Percentiles rank a stretch among this genome's conserved stretches.
phyloP scores from a whole-genome alignment of 225 moss, liverwort and hornwort genomes.

The Pseudoscleropodium purum region DNA sequence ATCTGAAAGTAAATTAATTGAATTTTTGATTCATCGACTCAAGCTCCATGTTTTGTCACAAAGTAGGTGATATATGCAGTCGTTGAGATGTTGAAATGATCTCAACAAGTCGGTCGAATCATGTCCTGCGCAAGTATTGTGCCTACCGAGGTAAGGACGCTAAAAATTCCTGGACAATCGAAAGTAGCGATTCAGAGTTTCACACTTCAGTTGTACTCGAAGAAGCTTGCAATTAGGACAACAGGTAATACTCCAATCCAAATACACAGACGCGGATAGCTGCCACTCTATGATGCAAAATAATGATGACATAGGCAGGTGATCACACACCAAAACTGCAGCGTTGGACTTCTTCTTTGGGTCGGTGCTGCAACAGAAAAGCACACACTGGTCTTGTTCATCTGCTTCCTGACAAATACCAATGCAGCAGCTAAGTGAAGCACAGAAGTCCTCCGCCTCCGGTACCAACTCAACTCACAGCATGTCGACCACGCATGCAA shows the following conservation, averaged over 20 bases:
- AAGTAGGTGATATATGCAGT: background rate
- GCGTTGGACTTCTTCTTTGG: conserved; percentile 89
- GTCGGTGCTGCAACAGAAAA: conserved; percentile 77
- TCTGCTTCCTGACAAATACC: conserved; percentile 83
- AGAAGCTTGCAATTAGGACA: background rate
- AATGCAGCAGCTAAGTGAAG: conserved; percentile 5
- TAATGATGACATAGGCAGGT: background rate
- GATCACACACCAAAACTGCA: conserved; percentile 74
- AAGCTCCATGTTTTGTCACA: background rate
- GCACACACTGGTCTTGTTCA: conserved; percentile 83
- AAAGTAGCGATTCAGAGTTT: background rate
- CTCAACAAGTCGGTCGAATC: background rate
- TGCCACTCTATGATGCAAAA: background rate
- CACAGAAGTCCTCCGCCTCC: background rate
- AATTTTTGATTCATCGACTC: background rate
- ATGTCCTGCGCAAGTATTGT: background rate
- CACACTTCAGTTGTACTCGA: background rate
- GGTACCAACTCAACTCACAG: background rate
- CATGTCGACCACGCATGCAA: background rate
- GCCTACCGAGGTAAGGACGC: background rate
- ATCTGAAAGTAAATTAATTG: background rate
- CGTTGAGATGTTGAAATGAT: background rate
- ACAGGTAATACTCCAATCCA: background rate
- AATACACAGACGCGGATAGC: background rate
- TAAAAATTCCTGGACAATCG: background rate